phyloP scores from a whole-genome alignment of 2,329 filamentous ascomycete species.

The Scorias spongiosa region DNA sequence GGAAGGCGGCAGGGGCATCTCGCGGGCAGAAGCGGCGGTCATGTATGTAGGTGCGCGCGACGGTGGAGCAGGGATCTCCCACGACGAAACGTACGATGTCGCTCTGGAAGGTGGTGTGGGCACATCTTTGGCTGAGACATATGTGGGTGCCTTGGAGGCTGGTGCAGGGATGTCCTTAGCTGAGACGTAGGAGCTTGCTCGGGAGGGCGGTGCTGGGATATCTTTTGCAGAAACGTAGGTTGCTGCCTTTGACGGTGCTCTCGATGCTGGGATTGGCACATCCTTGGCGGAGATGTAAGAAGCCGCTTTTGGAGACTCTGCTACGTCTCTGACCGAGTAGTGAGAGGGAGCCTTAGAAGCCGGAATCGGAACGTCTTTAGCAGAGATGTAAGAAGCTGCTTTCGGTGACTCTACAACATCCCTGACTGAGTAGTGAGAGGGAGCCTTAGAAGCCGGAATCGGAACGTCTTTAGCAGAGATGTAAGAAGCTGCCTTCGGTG shows the following conservation, averaged over 20 bases:
- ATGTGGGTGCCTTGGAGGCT: neutral
- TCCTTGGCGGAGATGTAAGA: conserved; percentile 1
- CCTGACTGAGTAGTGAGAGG: neutral
- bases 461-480: neutral
- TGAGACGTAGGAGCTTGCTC: conserved; percentile 4
- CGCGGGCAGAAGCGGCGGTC: conserved; percentile 3
- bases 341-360: neutral
- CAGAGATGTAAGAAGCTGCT: neutral
- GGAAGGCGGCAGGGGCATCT: conserved; percentile 4
- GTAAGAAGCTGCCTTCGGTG: too few relatives aligned
- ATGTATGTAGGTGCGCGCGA: conserved; percentile 4
- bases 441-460: neutral
- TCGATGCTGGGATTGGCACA: neutral
- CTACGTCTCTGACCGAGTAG: neutral
- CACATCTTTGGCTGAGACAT: neutral
- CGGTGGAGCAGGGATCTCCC: neutral
- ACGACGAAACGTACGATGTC: conserved; percentile 1
- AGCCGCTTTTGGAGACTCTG: neutral
- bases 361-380: neutral
- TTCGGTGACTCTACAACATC: neutral
- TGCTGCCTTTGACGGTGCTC: neutral
- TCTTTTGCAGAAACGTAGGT: conserved; percentile 1
- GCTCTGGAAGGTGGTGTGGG: conserved; percentile 1
- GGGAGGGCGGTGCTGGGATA: neutral
- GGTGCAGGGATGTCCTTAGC: conserved; percentile 4